Evolutionary conservation across 345 rosid genomes (phyloP), one percentile per base, ranked within the genome.

Genomic region (Gossypioides kirkii): DNA sequence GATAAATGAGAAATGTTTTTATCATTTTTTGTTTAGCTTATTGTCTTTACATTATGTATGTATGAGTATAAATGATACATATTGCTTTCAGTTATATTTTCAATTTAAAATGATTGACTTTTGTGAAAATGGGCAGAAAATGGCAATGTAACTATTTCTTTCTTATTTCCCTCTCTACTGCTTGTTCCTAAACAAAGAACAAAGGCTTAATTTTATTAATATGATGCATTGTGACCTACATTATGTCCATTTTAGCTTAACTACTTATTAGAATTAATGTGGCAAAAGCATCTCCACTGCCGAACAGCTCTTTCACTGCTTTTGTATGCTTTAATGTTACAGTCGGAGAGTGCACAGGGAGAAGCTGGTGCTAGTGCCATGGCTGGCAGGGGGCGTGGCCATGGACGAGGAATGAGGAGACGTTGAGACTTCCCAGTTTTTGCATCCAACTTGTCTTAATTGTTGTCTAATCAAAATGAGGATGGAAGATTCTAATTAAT

Each of bases 261-360:
- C 36, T 10, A 10, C 9, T 59, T 42, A 0, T 43, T 9, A 11
- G 26, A 10, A 2, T 7, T 66, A 7, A 45, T 46, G 20, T 45
- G 18, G 5, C 18, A 22, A 32, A 45, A 22, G 54, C 70, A 66
- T 45, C 2, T 45, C 11, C n/a, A 20, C 17, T 20, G 52, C 18
- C 14, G 6, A 49, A 23, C 2, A 25, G 43, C 10, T 41, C 8
- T 14, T 59, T 8, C 3, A 53, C 61, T 77, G 71, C 8, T 47
- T 56, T 54, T 26, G 22, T 68, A 1, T 63, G 45, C 64, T 79
- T 10, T 69, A 50, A 52, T 72, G 6, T 6, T 83, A 79, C 84
- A 93, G 98, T 93, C 99, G n/a, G 98, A 92, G 82, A 95, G 99
- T 62, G 99, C 98, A 28, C 99, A 95, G 50, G 99, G 97, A 80